Base-by-base conservation (phyloP, 305 asterid species). In the Fraxinus sp. region DNA sequence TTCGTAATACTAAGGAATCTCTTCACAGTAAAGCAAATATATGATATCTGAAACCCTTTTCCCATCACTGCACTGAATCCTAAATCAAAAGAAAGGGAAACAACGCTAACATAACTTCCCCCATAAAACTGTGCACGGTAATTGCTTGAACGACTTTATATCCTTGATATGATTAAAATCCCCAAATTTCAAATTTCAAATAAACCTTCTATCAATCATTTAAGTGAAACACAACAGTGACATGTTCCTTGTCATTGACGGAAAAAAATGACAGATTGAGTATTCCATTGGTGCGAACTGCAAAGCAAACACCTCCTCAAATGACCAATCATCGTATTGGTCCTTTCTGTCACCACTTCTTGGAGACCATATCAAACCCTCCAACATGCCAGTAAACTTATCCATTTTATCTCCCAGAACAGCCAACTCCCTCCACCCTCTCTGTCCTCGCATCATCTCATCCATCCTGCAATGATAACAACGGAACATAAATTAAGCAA, bases 381-480 rank as follows among this genome's bases (percentile, higher is more conserved):
- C 98, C 74, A 95, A 91, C 93, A 94, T 91, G 85, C 98, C 97
- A 73, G 90, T 86, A 79, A 95, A 92, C 90, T 90, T 92, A 89
- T 94, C 91, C 39, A 94, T 85, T 87, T 90, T 95, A 88, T 95
- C 97, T 77, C 98, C 99, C 71, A 94, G 90, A 66, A 92, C 85
- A 78, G 97, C 97, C 88, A 95, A 85, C 85, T 95, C 99, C 88
- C 98, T 91, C 99, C 99, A 95, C 72, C 98, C 98, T 83, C 96
- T 91, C 87, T 95, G 97, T 22, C 98, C 99, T 55, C 92, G 90
- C 99, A 95, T 95, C 99, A 95, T 95, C 89, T 95, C 99, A 89
- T 95, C 99, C 97, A 94, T 95, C 92, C 99, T 95, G 93, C 93
- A 88, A 52, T 83, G 76, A 55, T 37, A 79, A 16, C 26, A 18